A percentile compares a stretch with the other conserved stretches of the same genome.
phyloP scores from a whole-genome alignment of 768 basidiomycete genomes.

The Lentinula raphanica region DNA sequence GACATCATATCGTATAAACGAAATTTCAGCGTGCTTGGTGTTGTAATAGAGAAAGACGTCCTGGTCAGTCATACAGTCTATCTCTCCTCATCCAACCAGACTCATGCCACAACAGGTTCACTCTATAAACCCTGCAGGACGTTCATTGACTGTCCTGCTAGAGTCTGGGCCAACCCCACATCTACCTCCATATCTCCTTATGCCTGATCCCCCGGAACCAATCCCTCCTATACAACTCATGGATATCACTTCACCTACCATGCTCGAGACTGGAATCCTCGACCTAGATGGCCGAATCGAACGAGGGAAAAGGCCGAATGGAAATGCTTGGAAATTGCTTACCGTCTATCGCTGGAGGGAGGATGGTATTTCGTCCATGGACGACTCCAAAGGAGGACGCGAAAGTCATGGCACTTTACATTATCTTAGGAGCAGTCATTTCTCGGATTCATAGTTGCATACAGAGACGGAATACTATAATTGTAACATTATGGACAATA shows the following conservation, averaged over 20 bases:
- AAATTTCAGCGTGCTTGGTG: conserved; percentile 32
- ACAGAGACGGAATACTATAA: background rate
- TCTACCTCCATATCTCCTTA: conserved; percentile 33
- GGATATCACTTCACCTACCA: conserved; percentile 37
- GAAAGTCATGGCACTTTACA: conserved; percentile 45
- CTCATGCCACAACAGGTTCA: conserved; percentile 32
- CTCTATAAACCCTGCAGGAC: conserved; percentile 35
- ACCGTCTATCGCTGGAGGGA: conserved; percentile 50
- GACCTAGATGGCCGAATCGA: conserved; percentile 48
- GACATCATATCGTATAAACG: conserved; percentile 53
- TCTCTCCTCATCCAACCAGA: background rate
- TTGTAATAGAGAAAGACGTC: conserved; percentile 50
- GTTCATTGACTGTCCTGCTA: conserved; percentile 38
- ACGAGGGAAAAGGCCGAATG: conserved; percentile 35
- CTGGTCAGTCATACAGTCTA: conserved; percentile 30
- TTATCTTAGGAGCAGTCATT: conserved; percentile 39
- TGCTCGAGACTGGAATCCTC: conserved; percentile 47
- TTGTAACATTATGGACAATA: too few relatives aligned
- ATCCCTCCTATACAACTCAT: conserved; percentile 25
- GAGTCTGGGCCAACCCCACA: conserved; percentile 29
- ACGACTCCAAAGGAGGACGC: conserved; percentile 33
- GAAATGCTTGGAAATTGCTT: conserved; percentile 54
- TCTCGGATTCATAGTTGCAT: background rate
- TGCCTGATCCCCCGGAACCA: conserved; percentile 22
- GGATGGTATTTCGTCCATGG: conserved; percentile 17